Evolutionary conservation across 169 alveolate genomes (phyloP).

Genomic region (Plasmodium chabaudi): DNA sequence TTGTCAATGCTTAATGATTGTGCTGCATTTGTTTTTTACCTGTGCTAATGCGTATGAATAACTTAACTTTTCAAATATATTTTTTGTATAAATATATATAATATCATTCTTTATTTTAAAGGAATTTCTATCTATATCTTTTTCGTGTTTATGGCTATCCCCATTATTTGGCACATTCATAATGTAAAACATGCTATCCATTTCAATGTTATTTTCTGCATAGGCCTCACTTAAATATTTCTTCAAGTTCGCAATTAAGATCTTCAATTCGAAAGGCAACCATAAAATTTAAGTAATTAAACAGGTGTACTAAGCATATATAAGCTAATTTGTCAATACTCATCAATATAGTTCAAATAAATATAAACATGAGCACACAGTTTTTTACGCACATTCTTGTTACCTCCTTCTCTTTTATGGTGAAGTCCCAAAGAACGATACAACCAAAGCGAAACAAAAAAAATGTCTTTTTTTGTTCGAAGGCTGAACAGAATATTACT

Average conservation of each 20-base stretch:
- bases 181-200: slow-evolving; percentile 64
- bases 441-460: slow-evolving; percentile 83
- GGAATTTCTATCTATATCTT: slow-evolving; percentile 80
- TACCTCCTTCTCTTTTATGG: slow-evolving; percentile 80
- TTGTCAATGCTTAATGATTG: too few species aligned
- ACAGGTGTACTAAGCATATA: not conserved
- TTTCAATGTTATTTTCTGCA: slow-evolving; percentile 55
- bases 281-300: not conserved
- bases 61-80: slow-evolving; percentile 83
- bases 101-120: slow-evolving; percentile 85
- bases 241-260: slow-evolving; percentile 24
- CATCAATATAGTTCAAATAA: slow-evolving; percentile 2
- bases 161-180: slow-evolving; percentile 33
- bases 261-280: not conserved
- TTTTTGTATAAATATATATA: slow-evolving; percentile 83
- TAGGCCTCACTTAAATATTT: slow-evolving; percentile 66
- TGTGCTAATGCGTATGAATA: slow-evolving; percentile 90
- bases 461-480: slow-evolving; percentile 72
- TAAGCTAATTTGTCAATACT: not conserved
- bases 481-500: slow-evolving; percentile 80
- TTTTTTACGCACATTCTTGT: not conserved
- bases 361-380: not conserved
- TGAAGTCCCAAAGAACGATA: slow-evolving; percentile 83
- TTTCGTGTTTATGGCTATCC: slow-evolving; percentile 41
- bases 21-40: slow-evolving; percentile 32